Conservation (phyloP, 306 rosid species). For the Quercus bicolor region DNA sequence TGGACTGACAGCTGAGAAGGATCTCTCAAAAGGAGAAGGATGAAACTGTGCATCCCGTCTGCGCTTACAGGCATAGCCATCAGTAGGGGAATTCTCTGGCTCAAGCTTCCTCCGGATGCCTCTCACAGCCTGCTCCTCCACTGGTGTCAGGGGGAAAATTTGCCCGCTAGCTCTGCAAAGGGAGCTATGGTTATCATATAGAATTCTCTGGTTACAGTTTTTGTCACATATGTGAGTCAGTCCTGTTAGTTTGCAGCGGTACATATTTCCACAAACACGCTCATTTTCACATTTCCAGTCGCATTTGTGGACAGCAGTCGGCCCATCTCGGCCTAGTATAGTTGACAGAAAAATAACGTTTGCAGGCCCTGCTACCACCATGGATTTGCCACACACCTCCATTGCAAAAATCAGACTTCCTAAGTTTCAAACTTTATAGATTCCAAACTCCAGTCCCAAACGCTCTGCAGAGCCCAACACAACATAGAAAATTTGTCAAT, state of each 20-base stretch:
- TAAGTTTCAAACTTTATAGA: conserved; percentile 41
- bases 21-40: conserved; percentile 88
- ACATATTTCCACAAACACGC: conserved; percentile 88
- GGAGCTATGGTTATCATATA: conserved; percentile 93
- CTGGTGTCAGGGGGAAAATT: conserved; percentile 58
- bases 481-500: conserved; percentile 45
- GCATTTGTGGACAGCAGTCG: conserved; percentile 68
- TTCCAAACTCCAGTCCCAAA: conserved; percentile 33
- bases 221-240: conserved; percentile 97
- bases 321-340: conserved; percentile 79
- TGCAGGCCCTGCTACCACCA: conserved; percentile 70
- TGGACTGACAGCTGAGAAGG: conserved; percentile 73
- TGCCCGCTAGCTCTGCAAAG: conserved; percentile 82
- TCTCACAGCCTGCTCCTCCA: conserved; percentile 77
- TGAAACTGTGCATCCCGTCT: conserved; percentile 69
- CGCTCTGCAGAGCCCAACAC: conserved; percentile 61
- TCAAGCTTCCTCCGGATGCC: conserved; percentile 87
- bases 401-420: conserved; percentile 49
- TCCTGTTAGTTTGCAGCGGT: conserved; percentile 90
- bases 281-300: conserved; percentile 97
- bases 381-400: conserved; percentile 80
- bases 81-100: conserved; percentile 47
- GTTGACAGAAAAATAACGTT: conserved; percentile 88
- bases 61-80: conserved; percentile 68
- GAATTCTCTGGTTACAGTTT: conserved; percentile 91